phyloP scores from a whole-genome alignment of 352 stramenopile genomes.

The Phytopythium cucurbitacearum region DNA sequence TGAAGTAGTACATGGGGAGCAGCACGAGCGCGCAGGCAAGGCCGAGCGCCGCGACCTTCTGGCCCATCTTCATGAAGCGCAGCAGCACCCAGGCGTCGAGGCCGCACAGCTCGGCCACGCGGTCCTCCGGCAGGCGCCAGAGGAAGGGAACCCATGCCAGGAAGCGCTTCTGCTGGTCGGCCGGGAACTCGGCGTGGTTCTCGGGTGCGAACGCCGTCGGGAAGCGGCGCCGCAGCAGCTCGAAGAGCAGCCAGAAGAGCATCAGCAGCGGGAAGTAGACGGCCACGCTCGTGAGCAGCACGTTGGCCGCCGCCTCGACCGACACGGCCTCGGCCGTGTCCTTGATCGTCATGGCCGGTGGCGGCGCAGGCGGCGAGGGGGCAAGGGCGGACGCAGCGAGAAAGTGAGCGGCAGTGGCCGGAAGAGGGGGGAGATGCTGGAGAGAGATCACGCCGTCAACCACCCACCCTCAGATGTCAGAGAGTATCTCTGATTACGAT shows the following conservation, averaged over 20 bases:
- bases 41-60: constrained; percentile 58
- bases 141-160: constrained; percentile 64
- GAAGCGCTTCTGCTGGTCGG: constrained; percentile 22
- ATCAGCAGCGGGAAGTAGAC: constrained; percentile 66
- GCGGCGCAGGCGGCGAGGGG: not conserved
- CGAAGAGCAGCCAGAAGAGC: constrained; percentile 50
- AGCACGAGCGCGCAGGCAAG: constrained; percentile 52
- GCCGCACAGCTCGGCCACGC: constrained; percentile 56
- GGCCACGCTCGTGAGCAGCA: constrained; percentile 51
- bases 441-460: too few species aligned
- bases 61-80: constrained; percentile 65
- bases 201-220: constrained; percentile 42
- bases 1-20: constrained; percentile 67
- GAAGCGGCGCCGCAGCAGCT: constrained; percentile 43
- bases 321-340: constrained; percentile 16
- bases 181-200: constrained; percentile 37
- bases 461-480: too few species aligned
- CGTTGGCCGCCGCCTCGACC: constrained; percentile 31
- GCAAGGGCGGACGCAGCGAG: not conserved
- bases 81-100: constrained; percentile 74
- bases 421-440: not conserved
- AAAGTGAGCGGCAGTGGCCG: not conserved
- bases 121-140: constrained; percentile 42
- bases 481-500: not conserved
- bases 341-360: constrained; percentile 15